A percentile compares a stretch with the other conserved stretches of the same genome.
Conservation (phyloP, 2,329 filamentous ascomycete genomes). For the Trichoderma oligosporum region DNA sequence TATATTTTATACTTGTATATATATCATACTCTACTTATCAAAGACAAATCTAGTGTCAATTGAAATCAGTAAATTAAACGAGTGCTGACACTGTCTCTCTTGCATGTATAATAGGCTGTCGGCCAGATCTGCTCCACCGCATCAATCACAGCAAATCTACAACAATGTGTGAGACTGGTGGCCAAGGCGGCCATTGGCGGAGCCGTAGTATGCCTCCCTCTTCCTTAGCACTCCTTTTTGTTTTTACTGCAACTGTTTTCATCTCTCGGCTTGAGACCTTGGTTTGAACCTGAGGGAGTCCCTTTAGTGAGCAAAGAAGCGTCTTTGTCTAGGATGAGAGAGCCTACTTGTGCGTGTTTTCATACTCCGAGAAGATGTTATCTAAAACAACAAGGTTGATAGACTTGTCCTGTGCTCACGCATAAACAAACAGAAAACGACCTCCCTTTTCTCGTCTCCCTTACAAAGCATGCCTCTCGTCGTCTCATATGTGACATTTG, state of each 20-base stretch:
- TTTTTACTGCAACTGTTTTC: neutral
- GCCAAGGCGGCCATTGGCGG: slow-evolving; percentile 69
- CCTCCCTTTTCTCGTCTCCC: neutral
- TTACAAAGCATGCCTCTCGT: neutral
- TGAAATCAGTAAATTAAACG: too few relatives aligned
- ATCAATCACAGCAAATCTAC: slow-evolving; percentile 72
- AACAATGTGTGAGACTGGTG: slow-evolving; percentile 70
- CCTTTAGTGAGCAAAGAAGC: neutral
- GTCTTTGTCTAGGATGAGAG: neutral
- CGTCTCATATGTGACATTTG: neutral
- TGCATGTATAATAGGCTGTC: slow-evolving; percentile 53
- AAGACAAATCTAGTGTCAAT: too few relatives aligned
- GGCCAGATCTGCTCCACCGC: slow-evolving; percentile 87
- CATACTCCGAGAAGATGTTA: too few relatives aligned
- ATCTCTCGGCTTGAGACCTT: neutral
- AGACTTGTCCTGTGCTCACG: neutral
- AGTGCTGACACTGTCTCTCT: neutral
- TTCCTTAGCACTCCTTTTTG: neutral
- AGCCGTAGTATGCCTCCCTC: slow-evolving; percentile 59
- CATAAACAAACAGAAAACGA: neutral
- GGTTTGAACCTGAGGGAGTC: slow-evolving; percentile 1
- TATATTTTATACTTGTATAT: too few relatives aligned
- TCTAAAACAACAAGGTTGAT: too few relatives aligned
- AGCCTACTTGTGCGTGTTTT: too few relatives aligned
- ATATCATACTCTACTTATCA: too few relatives aligned